Evolutionary conservation across 106 monocot species (phyloP).

Genomic region (Dioscorea zingiberensis): DNA sequence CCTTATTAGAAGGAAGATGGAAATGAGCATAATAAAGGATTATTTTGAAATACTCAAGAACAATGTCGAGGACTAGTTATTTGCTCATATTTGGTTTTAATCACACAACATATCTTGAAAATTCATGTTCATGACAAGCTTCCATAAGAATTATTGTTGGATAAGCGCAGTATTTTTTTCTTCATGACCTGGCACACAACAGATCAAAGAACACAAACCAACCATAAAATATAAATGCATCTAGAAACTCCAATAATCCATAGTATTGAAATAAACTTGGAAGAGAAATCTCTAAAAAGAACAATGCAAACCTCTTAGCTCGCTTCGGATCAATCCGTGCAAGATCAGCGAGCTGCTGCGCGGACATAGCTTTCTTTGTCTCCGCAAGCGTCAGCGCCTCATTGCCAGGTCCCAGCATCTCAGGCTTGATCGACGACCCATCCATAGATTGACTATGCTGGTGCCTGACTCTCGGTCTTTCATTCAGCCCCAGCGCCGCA

Average conservation of each 20-base stretch:
- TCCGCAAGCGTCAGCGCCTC: slow-evolving; percentile 39
- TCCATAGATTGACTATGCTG: slow-evolving; percentile 84
- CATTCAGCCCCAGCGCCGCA: slow-evolving; percentile 4
- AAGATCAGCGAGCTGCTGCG: slow-evolving; percentile 81
- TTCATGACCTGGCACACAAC: no score
- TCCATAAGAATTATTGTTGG: no score
- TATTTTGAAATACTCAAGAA: no score
- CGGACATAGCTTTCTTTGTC: slow-evolving; percentile 76
- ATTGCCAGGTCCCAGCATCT: slow-evolving; percentile 25
- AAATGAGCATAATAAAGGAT: no score
- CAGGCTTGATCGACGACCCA: slow-evolving; percentile 53
- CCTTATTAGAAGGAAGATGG: no score
- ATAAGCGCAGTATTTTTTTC: no score
- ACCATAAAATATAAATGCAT: no score
- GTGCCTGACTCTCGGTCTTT: slow-evolving; percentile 47
- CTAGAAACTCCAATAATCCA: not conserved
- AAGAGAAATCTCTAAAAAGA: not conserved
- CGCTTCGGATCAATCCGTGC: slow-evolving; percentile 84
- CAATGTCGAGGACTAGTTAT: no score
- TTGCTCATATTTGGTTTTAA: no score
- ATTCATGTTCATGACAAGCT: no score
- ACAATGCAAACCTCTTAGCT: slow-evolving; percentile 66
- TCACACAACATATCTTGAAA: no score
- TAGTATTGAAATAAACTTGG: not conserved
- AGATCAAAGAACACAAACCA: no score